Evolutionary conservation across 306 rosid genomes (phyloP).

Genomic region (Cyamopsis tetragonoloba): DNA sequence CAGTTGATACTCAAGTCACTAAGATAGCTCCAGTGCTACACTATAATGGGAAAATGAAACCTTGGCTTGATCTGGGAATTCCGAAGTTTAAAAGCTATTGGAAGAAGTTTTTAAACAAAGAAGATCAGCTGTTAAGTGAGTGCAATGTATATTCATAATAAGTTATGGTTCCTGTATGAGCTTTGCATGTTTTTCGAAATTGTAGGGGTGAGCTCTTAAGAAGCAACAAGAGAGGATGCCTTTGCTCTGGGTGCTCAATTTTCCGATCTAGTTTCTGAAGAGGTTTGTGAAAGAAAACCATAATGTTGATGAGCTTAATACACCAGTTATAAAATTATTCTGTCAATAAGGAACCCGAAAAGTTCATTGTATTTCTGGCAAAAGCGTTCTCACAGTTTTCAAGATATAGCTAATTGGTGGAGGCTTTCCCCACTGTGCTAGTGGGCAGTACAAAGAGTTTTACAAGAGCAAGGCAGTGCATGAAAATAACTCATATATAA

Average conservation of each 20-base stretch:
- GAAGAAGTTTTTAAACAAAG: constrained; percentile 76
- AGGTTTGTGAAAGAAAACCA: constrained; percentile 42
- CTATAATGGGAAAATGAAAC: constrained; percentile 94
- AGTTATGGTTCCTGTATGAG: constrained; percentile 30
- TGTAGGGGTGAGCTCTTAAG: constrained; percentile 36
- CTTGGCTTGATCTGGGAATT: constrained; percentile 98
- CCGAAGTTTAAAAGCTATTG: constrained; percentile 70
- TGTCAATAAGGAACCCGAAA: constrained; percentile 53
- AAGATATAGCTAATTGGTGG: constrained; percentile 41
- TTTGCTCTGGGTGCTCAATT: constrained; percentile 42
- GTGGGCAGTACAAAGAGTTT: constrained; percentile 41
- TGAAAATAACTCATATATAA: constrained; percentile 36
- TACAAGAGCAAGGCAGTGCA: constrained; percentile 33
- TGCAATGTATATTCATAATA: constrained; percentile 81
- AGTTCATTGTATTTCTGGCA: constrained; percentile 35
- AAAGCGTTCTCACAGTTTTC: constrained; percentile 36
- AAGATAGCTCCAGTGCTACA: constrained; percentile 57
- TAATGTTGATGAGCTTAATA: constrained; percentile 43
- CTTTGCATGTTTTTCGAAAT: constrained; percentile 38
- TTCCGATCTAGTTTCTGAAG: constrained; percentile 36
- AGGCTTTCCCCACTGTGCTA: constrained; percentile 33
- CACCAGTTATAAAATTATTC: constrained; percentile 45
- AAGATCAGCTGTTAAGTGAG: constrained; percentile 84
- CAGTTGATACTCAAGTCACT: constrained; percentile 29
- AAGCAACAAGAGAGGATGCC: constrained; percentile 42